These are phyloP conservation scores for Sarcomyxa edulis DNA, from an alignment of 768 basidiomycete genomes.

Conservation along the genomic window DNA sequence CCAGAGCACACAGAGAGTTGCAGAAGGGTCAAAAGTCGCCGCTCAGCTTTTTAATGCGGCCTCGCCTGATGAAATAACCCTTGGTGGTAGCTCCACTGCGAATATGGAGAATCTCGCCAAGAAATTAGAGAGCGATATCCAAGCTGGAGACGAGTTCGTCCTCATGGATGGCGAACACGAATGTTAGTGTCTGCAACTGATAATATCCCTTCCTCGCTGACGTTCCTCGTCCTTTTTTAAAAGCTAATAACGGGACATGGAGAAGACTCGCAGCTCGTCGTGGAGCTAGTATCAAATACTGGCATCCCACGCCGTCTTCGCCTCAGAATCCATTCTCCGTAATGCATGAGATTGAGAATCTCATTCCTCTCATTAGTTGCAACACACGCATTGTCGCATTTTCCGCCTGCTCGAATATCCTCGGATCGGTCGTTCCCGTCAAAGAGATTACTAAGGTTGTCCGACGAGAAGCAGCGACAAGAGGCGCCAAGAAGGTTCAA, in stretches of 20 bases:
- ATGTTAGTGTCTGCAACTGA: conserved; percentile 39
- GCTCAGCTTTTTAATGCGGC: conserved; percentile 59
- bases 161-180: conserved; percentile 69
- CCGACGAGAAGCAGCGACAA: conserved; percentile 45
- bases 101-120: conserved; percentile 65
- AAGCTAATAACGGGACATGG: conserved; percentile 75
- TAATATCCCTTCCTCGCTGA: background rate
- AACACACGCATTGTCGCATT: conserved; percentile 72
- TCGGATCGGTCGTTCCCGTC: conserved; percentile 61
- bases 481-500: conserved; percentile 56
- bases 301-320: conserved; percentile 44
- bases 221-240: background rate
- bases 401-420: conserved; percentile 70
- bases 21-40: conserved; percentile 43
- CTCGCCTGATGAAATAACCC: conserved; percentile 56
- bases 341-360: conserved; percentile 42
- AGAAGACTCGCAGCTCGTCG: conserved; percentile 61
- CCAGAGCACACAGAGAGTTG: conserved; percentile 39
- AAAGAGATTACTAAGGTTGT: conserved; percentile 48
- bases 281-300: conserved; percentile 50
- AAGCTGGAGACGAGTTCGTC: conserved; percentile 65
- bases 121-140: conserved; percentile 48
- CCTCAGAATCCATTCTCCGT: conserved; percentile 64
- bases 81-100: conserved; percentile 62
- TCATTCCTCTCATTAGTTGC: conserved; percentile 54